Conservation (phyloP, 2,329 filamentous ascomycete species). For the Clathrospora elynae region DNA sequence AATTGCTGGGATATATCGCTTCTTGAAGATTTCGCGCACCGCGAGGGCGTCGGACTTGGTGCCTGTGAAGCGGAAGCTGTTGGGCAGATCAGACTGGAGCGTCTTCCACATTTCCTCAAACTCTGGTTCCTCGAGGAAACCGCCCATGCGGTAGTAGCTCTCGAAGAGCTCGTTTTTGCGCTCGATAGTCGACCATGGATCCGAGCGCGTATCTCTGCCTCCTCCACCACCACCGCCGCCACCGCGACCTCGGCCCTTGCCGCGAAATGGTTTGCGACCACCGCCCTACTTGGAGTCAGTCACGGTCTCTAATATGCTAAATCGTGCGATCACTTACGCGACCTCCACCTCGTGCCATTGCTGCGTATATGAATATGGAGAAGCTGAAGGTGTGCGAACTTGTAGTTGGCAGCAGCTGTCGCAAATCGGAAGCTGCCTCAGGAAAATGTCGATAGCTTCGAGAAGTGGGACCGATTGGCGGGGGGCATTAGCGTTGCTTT, state of each 20-base stretch:
- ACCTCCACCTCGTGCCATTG: slow-evolving; percentile 38
- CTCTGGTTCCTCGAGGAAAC: slow-evolving; percentile 78
- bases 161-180: slow-evolving; percentile 87
- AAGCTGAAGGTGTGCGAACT: slow-evolving; percentile 10
- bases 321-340: slow-evolving; percentile 27
- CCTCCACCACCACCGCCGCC: slow-evolving; percentile 37
- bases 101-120: slow-evolving; percentile 81
- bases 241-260: slow-evolving; percentile 37
- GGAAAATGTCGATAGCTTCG: slow-evolving; percentile 35
- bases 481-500: slow-evolving; percentile 9
- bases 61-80: slow-evolving; percentile 96
- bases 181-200: slow-evolving; percentile 60
- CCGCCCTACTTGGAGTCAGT: slow-evolving; percentile 33
- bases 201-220: slow-evolving; percentile 38
- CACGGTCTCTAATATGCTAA: background rate
- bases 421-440: slow-evolving; percentile 29
- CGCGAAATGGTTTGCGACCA: slow-evolving; percentile 38
- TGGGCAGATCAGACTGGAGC: slow-evolving; percentile 83
- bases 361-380: slow-evolving; percentile 13
- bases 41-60: slow-evolving; percentile 94
- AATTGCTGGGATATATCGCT: slow-evolving; percentile 89
- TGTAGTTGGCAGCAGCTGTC: slow-evolving; percentile 20
- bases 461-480: slow-evolving; percentile 15
- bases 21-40: slow-evolving; percentile 85
- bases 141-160: slow-evolving; percentile 74